Evolutionary conservation across 2,329 filamentous ascomycete genomes (phyloP).

Genomic region (Juglanconis oblonga): DNA sequence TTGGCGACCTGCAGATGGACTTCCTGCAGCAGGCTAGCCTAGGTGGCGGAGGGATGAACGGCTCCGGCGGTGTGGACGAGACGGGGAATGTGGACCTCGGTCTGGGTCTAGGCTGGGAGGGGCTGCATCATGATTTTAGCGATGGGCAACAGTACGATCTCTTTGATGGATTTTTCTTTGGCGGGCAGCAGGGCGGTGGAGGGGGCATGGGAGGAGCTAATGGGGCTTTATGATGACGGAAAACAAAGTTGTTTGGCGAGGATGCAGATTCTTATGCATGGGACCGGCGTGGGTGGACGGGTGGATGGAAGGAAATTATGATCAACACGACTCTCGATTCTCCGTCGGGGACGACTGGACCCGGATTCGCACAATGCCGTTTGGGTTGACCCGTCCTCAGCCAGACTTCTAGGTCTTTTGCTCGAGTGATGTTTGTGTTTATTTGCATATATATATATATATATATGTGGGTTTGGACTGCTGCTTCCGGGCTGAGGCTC

Average conservation of each 20-base stretch:
- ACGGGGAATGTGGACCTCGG: conserved; percentile 47
- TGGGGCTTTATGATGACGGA: conserved; percentile 12
- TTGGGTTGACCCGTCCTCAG: too few relatives aligned
- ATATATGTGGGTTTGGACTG: too few relatives aligned
- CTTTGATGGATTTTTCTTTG: conserved; percentile 73
- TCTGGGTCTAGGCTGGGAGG: conserved; percentile 64
- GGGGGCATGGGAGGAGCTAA: conserved; percentile 30
- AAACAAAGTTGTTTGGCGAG: neutral
- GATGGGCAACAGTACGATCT: conserved; percentile 61
- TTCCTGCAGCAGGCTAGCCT: conserved; percentile 44
- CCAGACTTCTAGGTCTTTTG: too few relatives aligned
- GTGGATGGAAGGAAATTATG: neutral
- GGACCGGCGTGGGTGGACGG: too few relatives aligned
- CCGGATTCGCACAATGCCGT: neutral
- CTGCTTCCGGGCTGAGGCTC: too few relatives aligned
- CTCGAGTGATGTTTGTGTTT: too few relatives aligned
- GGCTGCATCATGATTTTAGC: conserved; percentile 60
- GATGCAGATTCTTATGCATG: neutral
- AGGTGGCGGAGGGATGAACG: conserved; percentile 23
- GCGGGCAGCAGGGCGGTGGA: conserved; percentile 44
- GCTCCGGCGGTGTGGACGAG: conserved; percentile 17
- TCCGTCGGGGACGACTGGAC: neutral
- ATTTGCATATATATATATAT: too few relatives aligned
- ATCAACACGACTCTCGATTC: neutral
- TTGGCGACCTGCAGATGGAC: conserved; percentile 51